Evolutionary conservation across 2,329 filamentous ascomycete species (phyloP).

Genomic region (Aureobasidium uvarum): DNA sequence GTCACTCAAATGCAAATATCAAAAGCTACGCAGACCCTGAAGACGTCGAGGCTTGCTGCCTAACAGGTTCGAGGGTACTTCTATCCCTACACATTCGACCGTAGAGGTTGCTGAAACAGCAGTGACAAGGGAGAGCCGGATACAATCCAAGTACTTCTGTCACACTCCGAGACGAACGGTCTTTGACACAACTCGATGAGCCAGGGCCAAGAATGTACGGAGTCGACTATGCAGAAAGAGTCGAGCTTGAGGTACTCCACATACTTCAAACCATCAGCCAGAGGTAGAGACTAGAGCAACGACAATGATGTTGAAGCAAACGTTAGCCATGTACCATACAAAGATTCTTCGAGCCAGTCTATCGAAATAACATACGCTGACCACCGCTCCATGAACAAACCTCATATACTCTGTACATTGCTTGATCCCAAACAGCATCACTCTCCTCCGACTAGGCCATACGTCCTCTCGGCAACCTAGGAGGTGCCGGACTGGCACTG

Average conservation of each 20-base stretch:
- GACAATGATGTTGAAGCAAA: not conserved
- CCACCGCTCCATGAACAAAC: not conserved
- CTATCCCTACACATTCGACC: not conserved
- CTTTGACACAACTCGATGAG: not conserved
- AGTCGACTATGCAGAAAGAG: not conserved
- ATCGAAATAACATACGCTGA: not conserved
- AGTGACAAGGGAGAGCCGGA: not conserved
- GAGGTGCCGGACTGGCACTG: slow-evolving; percentile 1
- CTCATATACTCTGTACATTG: not conserved
- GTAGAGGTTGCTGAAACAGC: not conserved
- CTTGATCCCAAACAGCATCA: not conserved
- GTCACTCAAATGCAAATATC: not conserved
- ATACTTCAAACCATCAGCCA: not conserved
- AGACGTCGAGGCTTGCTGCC: not conserved
- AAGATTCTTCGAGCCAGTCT: not conserved
- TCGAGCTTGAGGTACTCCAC: not conserved
- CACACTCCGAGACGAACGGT: not conserved
- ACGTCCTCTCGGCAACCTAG: slow-evolving; percentile 17
- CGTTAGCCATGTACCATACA: not conserved
- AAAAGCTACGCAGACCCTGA: not conserved
- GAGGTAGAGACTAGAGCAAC: not conserved
- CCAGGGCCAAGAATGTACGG: not conserved
- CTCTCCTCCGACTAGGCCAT: not conserved
- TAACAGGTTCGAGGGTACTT: not conserved
- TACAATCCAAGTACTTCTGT: too few species aligned